Base-by-base conservation (phyloP, 1,139 yeast genomes). In the Blastobotrys proliferans region DNA sequence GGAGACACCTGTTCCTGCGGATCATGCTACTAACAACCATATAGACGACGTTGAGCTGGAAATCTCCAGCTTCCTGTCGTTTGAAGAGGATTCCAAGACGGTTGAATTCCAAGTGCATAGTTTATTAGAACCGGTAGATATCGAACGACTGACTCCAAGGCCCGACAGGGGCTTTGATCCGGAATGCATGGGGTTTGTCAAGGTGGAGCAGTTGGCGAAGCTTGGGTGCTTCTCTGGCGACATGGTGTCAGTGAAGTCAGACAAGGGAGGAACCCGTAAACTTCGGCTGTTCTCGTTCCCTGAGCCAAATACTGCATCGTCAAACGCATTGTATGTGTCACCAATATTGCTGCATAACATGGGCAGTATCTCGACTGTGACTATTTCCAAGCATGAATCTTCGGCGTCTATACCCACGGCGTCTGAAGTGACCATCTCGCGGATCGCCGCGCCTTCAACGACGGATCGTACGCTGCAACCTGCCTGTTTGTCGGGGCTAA, bases 181-280 rank as follows among this genome's bases (percentile, higher is more conserved):
- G 53, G 76, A 67, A 49, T 61, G 76, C 20, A 69, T 74, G 49
- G 83, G 70, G 0, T 82, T 76, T 53, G 66, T 81, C 14, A 70
- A 73, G 30, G 67, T 79, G 1, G 63, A 67, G 11, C 81, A 74
- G 40, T 67, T 85, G 37, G 70, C 77, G 14, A 70, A 66, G 38
- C 56, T 83, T 19, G 83, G 84, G 3, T 74, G 78, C 18, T 78
- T 82, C 51, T 78, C 82, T 48, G 94, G 95, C 3, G 94, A 84
- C 57, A 61, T 76, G 36, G 46, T 45, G 14, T 21, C 36, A 28
- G 37, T 51, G 3, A 31, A 43, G 21, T 26, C 53, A 6, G 41
- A 30, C 1, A 27, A 44, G 6, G 19, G 18, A 8, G 40, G 44
- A 6, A 13, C 45, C 3, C 53, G 74, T n/a, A 51, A 69, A 20